A percentile compares a stretch with the other conserved stretches of the same genome.
Conservation (phyloP, 192 early-diverging fungal species). For the Backusella mclennaniae region DNA sequence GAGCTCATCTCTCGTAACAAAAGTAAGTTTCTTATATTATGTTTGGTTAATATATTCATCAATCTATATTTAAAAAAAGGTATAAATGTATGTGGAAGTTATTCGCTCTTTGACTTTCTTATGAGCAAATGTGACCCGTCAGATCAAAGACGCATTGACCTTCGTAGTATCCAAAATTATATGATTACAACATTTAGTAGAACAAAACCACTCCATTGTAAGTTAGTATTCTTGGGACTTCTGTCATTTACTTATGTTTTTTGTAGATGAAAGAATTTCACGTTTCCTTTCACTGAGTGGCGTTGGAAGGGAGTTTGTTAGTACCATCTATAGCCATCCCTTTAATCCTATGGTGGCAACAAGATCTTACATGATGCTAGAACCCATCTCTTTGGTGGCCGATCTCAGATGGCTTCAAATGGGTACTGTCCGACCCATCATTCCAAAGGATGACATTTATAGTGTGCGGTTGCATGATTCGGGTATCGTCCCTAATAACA, state of each 20-base stretch:
- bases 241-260: neutral
- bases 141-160: slow-evolving; percentile 17
- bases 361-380: slow-evolving; percentile 73
- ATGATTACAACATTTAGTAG: slow-evolving; percentile 57
- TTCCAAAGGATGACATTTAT: slow-evolving; percentile 47
- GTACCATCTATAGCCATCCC: slow-evolving; percentile 69
- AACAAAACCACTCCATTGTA: slow-evolving; percentile 46
- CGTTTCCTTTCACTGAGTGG: slow-evolving; percentile 61
- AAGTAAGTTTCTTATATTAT: slow-evolving; percentile 31
- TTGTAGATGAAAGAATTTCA: slow-evolving; percentile 46
- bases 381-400: slow-evolving; percentile 63
- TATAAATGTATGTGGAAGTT: slow-evolving; percentile 64
- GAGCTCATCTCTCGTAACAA: slow-evolving; percentile 68
- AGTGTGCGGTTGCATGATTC: slow-evolving; percentile 65
- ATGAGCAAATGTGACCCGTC: slow-evolving; percentile 44
- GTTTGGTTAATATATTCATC: neutral
- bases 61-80: slow-evolving; percentile 21
- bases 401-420: slow-evolving; percentile 63
- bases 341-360: slow-evolving; percentile 81
- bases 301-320: slow-evolving; percentile 64
- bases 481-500: slow-evolving; percentile 70
- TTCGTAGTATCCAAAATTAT: slow-evolving; percentile 56
- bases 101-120: slow-evolving; percentile 64
- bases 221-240: slow-evolving; percentile 7
- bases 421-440: slow-evolving; percentile 57